Conservation (phyloP, 179 eudicot species). For the Kewa caespitosa region DNA sequence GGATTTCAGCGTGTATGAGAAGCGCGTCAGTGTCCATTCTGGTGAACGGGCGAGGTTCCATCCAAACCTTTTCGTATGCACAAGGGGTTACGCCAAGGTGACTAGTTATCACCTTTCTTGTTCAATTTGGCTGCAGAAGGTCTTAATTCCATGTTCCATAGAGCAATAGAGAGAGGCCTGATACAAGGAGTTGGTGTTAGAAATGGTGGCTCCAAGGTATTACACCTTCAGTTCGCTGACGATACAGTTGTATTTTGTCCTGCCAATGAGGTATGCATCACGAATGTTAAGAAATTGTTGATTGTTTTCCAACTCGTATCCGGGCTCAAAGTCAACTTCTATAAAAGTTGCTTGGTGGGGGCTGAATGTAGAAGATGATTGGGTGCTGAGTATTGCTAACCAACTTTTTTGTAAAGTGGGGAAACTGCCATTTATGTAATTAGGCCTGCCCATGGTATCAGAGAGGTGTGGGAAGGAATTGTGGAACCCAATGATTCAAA, state of each 20-base stretch:
- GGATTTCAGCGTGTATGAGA: no score
- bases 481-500: no score
- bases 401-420: no score
- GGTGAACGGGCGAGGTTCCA: neutral
- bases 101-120: neutral
- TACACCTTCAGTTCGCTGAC: neutral
- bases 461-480: no score
- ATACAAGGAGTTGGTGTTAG: neutral
- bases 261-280: neutral
- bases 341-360: no score
- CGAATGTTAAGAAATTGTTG: neutral
- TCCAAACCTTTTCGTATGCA: neutral
- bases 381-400: no score
- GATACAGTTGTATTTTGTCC: neutral
- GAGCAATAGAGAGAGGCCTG: neutral
- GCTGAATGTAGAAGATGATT: no score
- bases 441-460: no score
- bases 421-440: no score
- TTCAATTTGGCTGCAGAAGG: neutral
- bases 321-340: neutral
- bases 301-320: neutral
- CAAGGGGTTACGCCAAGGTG: neutral
- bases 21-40: no score
- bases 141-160: neutral
- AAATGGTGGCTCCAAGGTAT: neutral